phyloP scores from a whole-genome alignment of 768 basidiomycete species.

The Megacollybia marginata region DNA sequence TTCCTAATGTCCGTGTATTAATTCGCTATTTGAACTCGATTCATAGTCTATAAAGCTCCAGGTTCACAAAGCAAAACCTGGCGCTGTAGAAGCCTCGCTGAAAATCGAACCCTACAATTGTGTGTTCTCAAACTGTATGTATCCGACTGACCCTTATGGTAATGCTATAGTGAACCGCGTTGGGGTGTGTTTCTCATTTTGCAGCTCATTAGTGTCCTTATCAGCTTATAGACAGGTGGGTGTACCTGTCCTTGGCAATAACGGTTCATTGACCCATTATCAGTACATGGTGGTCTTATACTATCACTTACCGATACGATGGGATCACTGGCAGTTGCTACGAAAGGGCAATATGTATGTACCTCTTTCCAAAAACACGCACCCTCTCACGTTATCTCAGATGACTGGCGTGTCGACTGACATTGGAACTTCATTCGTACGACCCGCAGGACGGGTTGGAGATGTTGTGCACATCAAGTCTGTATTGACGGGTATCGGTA shows the following conservation, averaged over 20 bases:
- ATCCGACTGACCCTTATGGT: conserved; percentile 3
- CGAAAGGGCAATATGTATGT: conserved; percentile 55
- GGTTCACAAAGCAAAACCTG: conserved; percentile 62
- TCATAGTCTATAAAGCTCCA: conserved; percentile 38
- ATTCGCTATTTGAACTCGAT: conserved; percentile 1
- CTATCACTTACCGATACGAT: conserved; percentile 79
- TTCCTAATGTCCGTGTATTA: conserved; percentile 53
- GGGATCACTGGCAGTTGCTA: conserved; percentile 78
- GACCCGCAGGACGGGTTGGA: conserved; percentile 65
- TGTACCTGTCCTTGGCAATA: not conserved
- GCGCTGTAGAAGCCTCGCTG: conserved; percentile 60
- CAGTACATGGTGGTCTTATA: conserved; percentile 76
- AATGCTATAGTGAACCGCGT: conserved; percentile 68
- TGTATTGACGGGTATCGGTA: conserved; percentile 64
- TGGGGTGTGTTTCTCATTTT: conserved; percentile 36
- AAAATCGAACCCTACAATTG: conserved; percentile 71
- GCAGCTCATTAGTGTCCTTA: conserved; percentile 3
- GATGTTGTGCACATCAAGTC: conserved; percentile 62
- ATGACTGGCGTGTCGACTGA: conserved; percentile 89
- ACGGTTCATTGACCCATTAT: not conserved
- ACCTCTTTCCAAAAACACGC: too few relatives aligned
- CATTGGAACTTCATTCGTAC: conserved; percentile 71
- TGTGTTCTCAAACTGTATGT: conserved; percentile 23
- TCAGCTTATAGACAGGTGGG: conserved; percentile 27
- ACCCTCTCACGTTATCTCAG: too few relatives aligned